Percentiles rank a stretch among this genome's conserved stretches.
Conservation (phyloP, 495 filamentous ascomycete genomes). For the Lepraria neglecta region DNA sequence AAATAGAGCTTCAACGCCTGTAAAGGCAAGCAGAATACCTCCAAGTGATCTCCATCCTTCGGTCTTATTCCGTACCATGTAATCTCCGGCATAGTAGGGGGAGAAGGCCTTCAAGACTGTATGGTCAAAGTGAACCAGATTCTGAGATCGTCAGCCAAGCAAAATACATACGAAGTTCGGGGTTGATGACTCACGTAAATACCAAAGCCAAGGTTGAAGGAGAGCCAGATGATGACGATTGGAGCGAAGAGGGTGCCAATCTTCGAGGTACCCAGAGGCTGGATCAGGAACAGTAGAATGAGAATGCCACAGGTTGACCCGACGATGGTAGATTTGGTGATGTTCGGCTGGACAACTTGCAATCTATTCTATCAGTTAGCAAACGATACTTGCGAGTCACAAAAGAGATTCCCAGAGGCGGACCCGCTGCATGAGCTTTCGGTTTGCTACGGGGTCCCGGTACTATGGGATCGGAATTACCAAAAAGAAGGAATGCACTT, state of each 20-base stretch:
- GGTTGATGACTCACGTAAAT: constrained; percentile 48
- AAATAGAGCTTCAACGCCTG: constrained; percentile 68
- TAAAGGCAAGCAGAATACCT: constrained; percentile 65
- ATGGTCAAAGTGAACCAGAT: constrained; percentile 56
- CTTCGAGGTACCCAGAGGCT: constrained; percentile 63
- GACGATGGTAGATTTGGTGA: constrained; percentile 49
- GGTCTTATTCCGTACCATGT: constrained; percentile 54
- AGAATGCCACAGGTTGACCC: constrained; percentile 65
- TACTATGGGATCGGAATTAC: neutral
- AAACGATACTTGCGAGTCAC: neutral
- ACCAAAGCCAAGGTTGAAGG: constrained; percentile 59
- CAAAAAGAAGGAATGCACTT: neutral
- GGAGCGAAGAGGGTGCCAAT: constrained; percentile 62
- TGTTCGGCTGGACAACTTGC: constrained; percentile 40
- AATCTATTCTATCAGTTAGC: constrained; percentile 30
- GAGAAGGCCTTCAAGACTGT: constrained; percentile 64
- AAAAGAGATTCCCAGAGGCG: neutral
- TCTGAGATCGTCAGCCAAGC: constrained; percentile 30
- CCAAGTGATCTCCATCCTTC: constrained; percentile 62
- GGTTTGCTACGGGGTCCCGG: too few relatives aligned
- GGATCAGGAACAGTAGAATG: constrained; percentile 59
- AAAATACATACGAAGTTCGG: neutral
- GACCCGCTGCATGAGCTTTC: too few relatives aligned
- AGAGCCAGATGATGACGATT: constrained; percentile 67
- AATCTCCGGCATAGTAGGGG: constrained; percentile 57